Evolutionary conservation across 306 rosid genomes (phyloP), one percentile per base, ranked within the genome.

Genomic region (Casuarina glauca): DNA sequence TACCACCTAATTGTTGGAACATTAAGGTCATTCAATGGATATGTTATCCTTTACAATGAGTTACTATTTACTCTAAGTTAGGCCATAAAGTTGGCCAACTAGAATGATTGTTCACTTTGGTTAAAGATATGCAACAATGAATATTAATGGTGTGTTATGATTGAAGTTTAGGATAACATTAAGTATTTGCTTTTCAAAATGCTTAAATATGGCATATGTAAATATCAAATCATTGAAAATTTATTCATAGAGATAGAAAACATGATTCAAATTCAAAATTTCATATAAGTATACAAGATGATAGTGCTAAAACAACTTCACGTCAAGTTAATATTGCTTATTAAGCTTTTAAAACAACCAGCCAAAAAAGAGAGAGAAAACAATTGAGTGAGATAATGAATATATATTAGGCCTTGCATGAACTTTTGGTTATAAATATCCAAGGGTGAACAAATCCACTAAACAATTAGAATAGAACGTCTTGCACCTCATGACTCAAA

Each of bases 21-120:
- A 92, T 94, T 84, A 76, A 88, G 85, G 98, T 94, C 64, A 83
- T 94, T 82, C 97, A 97, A 54, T 94, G 98, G 97, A 0, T 90
- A 91, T 84, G 74, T 62, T 80, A 91, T 92, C 76, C 85, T 94
- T 74, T 81, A 92, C 88, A 90, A 94, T 77, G 98, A 94, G 78
- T 86, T 94, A 54, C 83, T 94, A 62, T 94, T 89, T 80, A 96
- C 98, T 79, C 82, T 94, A 54, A 85, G 92, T 81, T 96, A 88
- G 91, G 97, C 97, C 44, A 74, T 68, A 42, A 92, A 89, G 89
- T 80, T 89, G 78, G 92, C 83, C 70, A 52, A 83, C 53, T 90
- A 86, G 49, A 8, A 79, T 52, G 97, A 92, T 61, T 0, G 0
- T 35, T 75, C 72, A 60, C 88, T 94, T 76, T 94, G 98, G 98